Percentiles rank a stretch among this genome's conserved stretches.
Evolutionary conservation across 148 eudicot species (phyloP).

Genomic region (Fagopyrum homotropicum): DNA sequence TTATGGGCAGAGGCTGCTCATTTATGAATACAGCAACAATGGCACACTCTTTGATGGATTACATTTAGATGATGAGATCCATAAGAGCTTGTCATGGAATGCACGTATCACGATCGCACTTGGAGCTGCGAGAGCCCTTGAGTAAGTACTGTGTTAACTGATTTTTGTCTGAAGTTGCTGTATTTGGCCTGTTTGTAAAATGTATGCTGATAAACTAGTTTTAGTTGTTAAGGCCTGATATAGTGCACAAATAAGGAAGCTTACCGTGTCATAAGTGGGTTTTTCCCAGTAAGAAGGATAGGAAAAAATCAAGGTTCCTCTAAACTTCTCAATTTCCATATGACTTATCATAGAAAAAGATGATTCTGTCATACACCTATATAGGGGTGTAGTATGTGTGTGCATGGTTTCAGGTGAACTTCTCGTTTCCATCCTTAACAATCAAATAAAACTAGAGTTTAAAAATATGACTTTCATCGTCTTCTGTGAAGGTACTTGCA

Average conservation of each 20-base stretch:
- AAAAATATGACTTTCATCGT: constrained; percentile 5
- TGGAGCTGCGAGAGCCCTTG: constrained; percentile 88
- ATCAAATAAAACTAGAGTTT: neutral
- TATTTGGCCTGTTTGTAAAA: neutral
- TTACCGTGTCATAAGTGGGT: too few relatives aligned
- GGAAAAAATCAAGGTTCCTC: too few relatives aligned
- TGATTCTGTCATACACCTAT: too few relatives aligned
- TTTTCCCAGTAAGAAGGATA: too few relatives aligned
- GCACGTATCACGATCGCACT: constrained; percentile 72
- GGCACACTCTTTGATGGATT: constrained; percentile 79
- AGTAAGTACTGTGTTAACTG: constrained; percentile 43
- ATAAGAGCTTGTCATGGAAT: constrained; percentile 72
- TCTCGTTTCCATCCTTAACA: neutral
- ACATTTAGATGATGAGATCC: constrained; percentile 65
- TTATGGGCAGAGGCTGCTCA: constrained; percentile 64
- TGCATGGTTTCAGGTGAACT: too few relatives aligned
- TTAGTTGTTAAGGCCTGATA: too few relatives aligned
- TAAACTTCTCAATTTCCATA: too few relatives aligned
- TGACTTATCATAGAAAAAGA: too few relatives aligned
- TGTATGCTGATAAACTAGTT: too few relatives aligned
- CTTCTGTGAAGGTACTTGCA: constrained; percentile 65
- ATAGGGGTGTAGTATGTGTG: too few relatives aligned
- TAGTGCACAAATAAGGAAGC: too few relatives aligned
- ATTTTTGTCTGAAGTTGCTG: neutral
- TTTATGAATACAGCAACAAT: constrained; percentile 56